These are phyloP conservation scores for Neurospora sp. DNA, from an alignment of 495 filamentous ascomycete species.

Conservation along the genomic window DNA sequence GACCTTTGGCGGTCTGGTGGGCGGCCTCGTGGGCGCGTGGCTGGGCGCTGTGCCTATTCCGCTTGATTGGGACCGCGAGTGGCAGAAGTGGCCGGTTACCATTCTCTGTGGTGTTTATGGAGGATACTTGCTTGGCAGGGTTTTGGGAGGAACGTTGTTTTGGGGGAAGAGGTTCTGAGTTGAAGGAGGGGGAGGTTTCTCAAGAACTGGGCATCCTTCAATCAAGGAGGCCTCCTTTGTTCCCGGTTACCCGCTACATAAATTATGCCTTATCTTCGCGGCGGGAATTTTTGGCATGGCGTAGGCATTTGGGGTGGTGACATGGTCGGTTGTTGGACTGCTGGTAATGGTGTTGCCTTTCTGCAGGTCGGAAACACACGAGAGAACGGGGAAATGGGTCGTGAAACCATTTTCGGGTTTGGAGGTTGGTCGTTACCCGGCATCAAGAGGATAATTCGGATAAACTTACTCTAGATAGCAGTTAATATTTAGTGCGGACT, in stretches of 20 bases:
- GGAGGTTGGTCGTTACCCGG: neutral
- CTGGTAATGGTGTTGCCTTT: neutral
- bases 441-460: neutral
- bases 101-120: conserved; percentile 42
- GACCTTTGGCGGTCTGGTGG: conserved; percentile 54
- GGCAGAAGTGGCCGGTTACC: conserved; percentile 96
- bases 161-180: conserved; percentile 31
- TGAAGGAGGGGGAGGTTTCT: neutral
- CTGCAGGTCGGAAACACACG: conserved; percentile 3
- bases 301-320: neutral
- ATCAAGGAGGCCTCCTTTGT: neutral
- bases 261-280: neutral
- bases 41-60: conserved; percentile 86
- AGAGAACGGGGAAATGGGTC: neutral
- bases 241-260: neutral
- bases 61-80: conserved; percentile 88
- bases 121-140: conserved; percentile 27
- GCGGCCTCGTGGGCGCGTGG: conserved; percentile 58
- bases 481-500: neutral
- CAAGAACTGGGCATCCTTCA: neutral
- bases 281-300: neutral
- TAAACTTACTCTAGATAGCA: neutral
- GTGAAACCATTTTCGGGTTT: neutral
- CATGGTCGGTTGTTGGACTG: neutral
- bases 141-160: conserved; percentile 27